Percentiles rank a stretch among this genome's conserved stretches.
Evolutionary conservation across 1,284 basidiomycete genomes (phyloP).

Genomic region (Sanghuangporus sanghuang): DNA sequence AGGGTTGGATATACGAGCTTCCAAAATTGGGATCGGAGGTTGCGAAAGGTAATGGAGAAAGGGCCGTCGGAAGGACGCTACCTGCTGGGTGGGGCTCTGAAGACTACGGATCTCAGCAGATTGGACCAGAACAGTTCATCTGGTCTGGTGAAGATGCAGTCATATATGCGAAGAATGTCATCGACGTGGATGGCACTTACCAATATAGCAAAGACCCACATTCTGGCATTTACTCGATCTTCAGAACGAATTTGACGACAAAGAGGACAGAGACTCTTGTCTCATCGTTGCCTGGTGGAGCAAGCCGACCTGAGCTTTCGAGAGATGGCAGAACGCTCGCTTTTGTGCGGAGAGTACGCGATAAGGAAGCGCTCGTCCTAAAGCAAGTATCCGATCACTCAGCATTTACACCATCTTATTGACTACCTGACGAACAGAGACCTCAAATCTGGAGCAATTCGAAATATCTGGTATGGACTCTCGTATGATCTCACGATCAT

Average conservation of each 20-base stretch:
- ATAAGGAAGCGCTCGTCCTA: constrained; percentile 64
- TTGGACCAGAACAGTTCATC: constrained; percentile 66
- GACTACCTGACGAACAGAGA: constrained; percentile 39
- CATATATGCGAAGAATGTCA: constrained; percentile 61
- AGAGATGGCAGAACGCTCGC: constrained; percentile 62
- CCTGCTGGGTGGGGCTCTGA: constrained; percentile 54
- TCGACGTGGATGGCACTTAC: constrained; percentile 45
- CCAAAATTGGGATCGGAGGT: constrained; percentile 2
- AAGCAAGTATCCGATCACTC: constrained; percentile 39
- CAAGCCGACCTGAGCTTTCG: constrained; percentile 68
- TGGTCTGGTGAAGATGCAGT: constrained; percentile 54
- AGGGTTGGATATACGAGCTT: constrained; percentile 59
- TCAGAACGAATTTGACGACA: constrained; percentile 54
- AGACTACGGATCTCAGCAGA: constrained; percentile 60
- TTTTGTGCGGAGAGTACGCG: constrained; percentile 67
- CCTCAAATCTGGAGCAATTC: constrained; percentile 55
- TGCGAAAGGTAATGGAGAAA: constrained; percentile 42
- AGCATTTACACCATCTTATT: background rate
- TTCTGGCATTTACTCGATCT: constrained; percentile 65
- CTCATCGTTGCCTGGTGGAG: constrained; percentile 55
- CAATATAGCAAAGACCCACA: constrained; percentile 68
- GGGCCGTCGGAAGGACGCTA: constrained; percentile 49
- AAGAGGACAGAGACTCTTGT: constrained; percentile 48
- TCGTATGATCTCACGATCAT: constrained; percentile 57
- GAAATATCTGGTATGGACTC: constrained; percentile 63